phyloP scores from a whole-genome alignment of 495 filamentous ascomycete species.

The Cladorrhinum samala region DNA sequence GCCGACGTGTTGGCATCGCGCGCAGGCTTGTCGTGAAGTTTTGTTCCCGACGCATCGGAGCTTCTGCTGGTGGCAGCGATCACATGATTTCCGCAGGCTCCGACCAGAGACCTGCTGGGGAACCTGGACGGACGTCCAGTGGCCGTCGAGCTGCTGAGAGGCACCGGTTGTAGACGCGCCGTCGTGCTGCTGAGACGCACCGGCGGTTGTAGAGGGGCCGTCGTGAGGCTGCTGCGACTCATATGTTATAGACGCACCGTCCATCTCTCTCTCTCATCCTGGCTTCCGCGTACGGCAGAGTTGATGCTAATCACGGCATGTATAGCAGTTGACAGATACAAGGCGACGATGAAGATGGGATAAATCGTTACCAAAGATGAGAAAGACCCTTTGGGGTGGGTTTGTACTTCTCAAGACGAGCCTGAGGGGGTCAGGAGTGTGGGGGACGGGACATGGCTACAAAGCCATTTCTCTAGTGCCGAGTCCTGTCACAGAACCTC shows the following conservation, averaged over 20 bases:
- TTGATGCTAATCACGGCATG: too few species aligned
- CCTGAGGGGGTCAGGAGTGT: too few species aligned
- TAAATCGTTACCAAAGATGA: constrained; percentile 3
- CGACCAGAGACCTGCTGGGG: constrained; percentile 2
- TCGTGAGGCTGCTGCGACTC: too few species aligned
- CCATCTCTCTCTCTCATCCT: neutral
- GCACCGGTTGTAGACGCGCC: too few species aligned
- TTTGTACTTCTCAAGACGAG: too few species aligned
- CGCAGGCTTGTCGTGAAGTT: constrained; percentile 4
- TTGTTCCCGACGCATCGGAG: constrained; percentile 5
- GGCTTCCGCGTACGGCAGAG: too few species aligned
- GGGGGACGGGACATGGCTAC: constrained; percentile 2
- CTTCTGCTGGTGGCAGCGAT: constrained; percentile 5
- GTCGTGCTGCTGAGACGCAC: too few species aligned
- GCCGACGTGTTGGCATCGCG: constrained; percentile 1
- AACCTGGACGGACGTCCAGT: constrained; percentile 4
- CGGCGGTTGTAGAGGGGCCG: too few species aligned
- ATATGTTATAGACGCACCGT: too few species aligned
- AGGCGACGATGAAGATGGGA: constrained; percentile 3
- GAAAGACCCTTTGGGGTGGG: neutral
- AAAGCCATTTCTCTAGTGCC: too few species aligned
- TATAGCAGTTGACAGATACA: too few species aligned
- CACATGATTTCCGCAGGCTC: constrained; percentile 4
- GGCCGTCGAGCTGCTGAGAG: constrained; percentile 3
- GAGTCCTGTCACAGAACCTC: too few species aligned